phyloP scores from a whole-genome alignment of 2,329 filamentous ascomycete genomes.

The Biscogniauxia marginata region DNA sequence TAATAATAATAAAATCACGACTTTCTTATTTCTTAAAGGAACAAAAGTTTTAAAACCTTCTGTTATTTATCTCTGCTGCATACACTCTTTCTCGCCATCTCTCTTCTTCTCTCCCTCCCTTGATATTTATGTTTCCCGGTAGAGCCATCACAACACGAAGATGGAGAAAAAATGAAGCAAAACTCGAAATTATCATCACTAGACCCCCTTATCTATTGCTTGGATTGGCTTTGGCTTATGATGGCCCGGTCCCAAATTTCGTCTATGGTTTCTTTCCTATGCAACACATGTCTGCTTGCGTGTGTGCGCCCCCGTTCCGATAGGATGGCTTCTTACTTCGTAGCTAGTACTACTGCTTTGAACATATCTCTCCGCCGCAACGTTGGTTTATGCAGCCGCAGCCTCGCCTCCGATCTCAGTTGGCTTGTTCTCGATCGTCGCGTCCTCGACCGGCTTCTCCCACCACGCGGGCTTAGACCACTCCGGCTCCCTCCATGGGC shows the following conservation, averaged over 20 bases:
- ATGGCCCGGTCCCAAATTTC: neutral
- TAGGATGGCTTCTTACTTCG: neutral
- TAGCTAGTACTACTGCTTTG: constrained; percentile 1
- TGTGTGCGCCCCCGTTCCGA: no score
- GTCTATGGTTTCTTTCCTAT: neutral
- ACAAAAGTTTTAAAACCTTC: no score
- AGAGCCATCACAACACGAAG: no score
- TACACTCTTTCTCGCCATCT: no score
- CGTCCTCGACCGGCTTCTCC: constrained; percentile 47
- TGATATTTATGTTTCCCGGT: no score
- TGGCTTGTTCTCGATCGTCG: constrained; percentile 29
- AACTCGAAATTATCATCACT: no score
- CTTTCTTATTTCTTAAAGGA: no score
- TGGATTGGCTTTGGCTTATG: neutral
- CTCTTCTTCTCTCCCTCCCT: no score
- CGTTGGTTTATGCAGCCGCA: constrained; percentile 30
- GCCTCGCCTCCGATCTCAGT: constrained; percentile 32
- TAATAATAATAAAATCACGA: no score
- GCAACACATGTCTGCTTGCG: neutral
- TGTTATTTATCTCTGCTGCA: no score
- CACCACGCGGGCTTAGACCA: constrained; percentile 67
- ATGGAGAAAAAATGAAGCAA: no score
- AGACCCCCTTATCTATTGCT: neutral
- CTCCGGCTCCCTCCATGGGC: constrained; percentile 79
- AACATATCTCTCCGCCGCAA: constrained; percentile 13